Percentiles rank a stretch among this genome's conserved stretches.
Conservation (phyloP, 2,329 filamentous ascomycete species). For the Aureobasidium sp. region DNA sequence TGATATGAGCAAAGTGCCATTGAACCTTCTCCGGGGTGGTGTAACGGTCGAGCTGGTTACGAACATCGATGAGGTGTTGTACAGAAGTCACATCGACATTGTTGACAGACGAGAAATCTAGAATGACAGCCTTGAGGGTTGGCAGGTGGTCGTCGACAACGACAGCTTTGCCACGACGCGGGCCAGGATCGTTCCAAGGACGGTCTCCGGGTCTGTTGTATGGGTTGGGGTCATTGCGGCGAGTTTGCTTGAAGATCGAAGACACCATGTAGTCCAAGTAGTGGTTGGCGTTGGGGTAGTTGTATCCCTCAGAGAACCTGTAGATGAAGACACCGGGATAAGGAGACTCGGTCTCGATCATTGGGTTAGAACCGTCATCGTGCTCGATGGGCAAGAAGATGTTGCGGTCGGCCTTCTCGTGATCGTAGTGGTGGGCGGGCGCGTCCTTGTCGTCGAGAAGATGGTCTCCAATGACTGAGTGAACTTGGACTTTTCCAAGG, state of each 20-base stretch:
- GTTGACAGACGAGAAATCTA: slow-evolving; percentile 91
- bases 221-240: slow-evolving; percentile 63
- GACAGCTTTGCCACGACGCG: slow-evolving; percentile 41
- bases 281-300: slow-evolving; percentile 88
- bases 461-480: slow-evolving; percentile 74
- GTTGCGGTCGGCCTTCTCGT: slow-evolving; percentile 54
- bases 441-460: slow-evolving; percentile 55
- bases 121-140: slow-evolving; percentile 77
- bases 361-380: slow-evolving; percentile 83
- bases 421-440: slow-evolving; percentile 20
- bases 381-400: slow-evolving; percentile 84
- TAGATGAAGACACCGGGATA: slow-evolving; percentile 95
- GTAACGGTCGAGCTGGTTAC: slow-evolving; percentile 87
- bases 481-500: slow-evolving; percentile 74
- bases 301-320: slow-evolving; percentile 89
- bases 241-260: slow-evolving; percentile 53
- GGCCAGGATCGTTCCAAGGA: slow-evolving; percentile 92
- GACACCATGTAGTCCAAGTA: slow-evolving; percentile 64
- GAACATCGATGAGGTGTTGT: slow-evolving; percentile 87
- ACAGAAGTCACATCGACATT: slow-evolving; percentile 90
- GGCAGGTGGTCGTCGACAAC: slow-evolving; percentile 50
- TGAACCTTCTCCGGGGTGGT: slow-evolving; percentile 74
- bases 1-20: slow-evolving; percentile 94
- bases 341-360: slow-evolving; percentile 69
- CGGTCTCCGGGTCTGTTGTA: slow-evolving; percentile 61